Conservation (phyloP, 148 eudicot species). For the Pharnaceum exiguum region DNA sequence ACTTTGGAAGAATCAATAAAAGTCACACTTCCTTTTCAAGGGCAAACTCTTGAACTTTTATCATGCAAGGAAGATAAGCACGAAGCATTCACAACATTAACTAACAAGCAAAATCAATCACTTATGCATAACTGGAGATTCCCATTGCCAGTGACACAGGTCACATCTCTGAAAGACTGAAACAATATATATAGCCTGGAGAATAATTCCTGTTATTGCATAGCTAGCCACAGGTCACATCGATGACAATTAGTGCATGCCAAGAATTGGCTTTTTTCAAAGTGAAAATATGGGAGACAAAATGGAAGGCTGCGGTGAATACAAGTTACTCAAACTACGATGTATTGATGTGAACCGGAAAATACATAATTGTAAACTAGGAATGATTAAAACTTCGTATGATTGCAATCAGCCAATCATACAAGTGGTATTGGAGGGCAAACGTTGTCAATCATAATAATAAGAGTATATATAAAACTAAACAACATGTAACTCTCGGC, state of each 20-base stretch:
- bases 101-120: background rate
- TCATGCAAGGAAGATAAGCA: constrained; percentile 16
- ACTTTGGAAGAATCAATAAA: constrained; percentile 2
- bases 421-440: too few species aligned
- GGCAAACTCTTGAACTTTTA: background rate
- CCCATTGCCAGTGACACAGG: background rate
- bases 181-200: constrained; percentile 2
- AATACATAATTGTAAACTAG: too few species aligned
- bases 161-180: constrained; percentile 6
- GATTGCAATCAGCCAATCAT: too few species aligned
- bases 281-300: background rate
- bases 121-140: background rate
- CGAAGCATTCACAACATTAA: background rate
- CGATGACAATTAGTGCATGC: background rate
- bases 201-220: background rate
- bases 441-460: too few species aligned
- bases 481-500: too few species aligned
- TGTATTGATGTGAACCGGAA: background rate
- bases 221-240: constrained; percentile 11
- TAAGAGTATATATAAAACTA: too few species aligned
- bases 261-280: constrained; percentile 2
- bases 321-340: too few species aligned
- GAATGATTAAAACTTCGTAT: too few species aligned
- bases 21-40: background rate
- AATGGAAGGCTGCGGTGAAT: background rate